Percentiles rank a stretch among this genome's conserved stretches.
These are phyloP conservation scores for Chaetomiaceae sp. DNA, from an alignment of 2,329 filamentous ascomycete species.

Conservation along the genomic window DNA sequence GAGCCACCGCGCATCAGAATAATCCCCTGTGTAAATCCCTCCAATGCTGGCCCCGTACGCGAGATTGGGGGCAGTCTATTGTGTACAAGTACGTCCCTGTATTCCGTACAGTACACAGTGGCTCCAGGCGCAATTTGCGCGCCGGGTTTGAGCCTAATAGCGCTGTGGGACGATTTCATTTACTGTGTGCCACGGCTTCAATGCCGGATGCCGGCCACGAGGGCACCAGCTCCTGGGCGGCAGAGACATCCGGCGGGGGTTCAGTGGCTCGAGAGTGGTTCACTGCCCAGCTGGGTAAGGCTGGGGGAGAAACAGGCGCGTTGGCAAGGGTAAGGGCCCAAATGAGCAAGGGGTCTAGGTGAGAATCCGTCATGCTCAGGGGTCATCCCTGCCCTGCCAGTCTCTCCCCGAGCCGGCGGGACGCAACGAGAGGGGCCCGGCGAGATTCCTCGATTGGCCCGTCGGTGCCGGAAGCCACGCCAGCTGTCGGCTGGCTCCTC, in stretches of 20 bases:
- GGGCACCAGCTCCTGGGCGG: no score
- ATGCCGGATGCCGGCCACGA: no score
- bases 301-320: constrained; percentile 10
- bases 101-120: no score
- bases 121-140: constrained; percentile 13
- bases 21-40: constrained; percentile 13
- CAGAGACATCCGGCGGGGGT: no score
- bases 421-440: constrained; percentile 13
- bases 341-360: constrained; percentile 16
- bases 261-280: no score
- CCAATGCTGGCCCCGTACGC: neutral
- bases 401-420: constrained; percentile 19
- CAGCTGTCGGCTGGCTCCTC: constrained; percentile 7
- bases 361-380: constrained; percentile 19
- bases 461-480: constrained; percentile 10
- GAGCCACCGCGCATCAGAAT: constrained; percentile 19
- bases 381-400: constrained; percentile 13
- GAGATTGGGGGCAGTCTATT: constrained; percentile 1
- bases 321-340: constrained; percentile 14
- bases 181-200: constrained; percentile 6
- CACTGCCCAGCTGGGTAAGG: no score
- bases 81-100: no score
- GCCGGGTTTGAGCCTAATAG: constrained; percentile 20
- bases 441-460: constrained; percentile 16
- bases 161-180: constrained; percentile 19